Evolutionary conservation across 192 early-diverging fungal genomes (phyloP).

Genomic region (Gamsiella multidivaricata): DNA sequence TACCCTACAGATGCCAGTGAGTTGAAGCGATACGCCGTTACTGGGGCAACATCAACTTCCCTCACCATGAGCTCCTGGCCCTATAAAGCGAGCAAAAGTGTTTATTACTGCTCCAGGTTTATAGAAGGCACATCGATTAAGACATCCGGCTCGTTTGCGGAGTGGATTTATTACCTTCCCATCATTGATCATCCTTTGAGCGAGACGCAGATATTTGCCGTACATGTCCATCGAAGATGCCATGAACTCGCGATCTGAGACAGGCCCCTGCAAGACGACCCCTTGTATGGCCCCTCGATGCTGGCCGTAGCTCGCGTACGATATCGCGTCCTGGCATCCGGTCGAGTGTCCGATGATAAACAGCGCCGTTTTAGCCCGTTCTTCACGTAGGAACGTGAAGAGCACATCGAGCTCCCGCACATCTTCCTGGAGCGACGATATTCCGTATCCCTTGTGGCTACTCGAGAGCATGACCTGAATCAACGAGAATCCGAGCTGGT

Average conservation of each 20-base stretch:
- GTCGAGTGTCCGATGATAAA: slow-evolving; percentile 62
- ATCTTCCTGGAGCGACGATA: slow-evolving; percentile 44
- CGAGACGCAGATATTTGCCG: slow-evolving; percentile 32
- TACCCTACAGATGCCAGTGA: slow-evolving; percentile 51
- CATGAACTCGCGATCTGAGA: slow-evolving; percentile 57
- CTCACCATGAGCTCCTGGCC: slow-evolving; percentile 55
- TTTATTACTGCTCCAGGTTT: background rate
- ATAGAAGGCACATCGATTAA: background rate
- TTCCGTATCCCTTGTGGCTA: slow-evolving; percentile 58
- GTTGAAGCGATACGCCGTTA: slow-evolving; percentile 55
- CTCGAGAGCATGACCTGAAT: slow-evolving; percentile 58
- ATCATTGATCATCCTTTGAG: slow-evolving; percentile 46
- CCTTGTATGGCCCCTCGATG: slow-evolving; percentile 32
- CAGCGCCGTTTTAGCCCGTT: slow-evolving; percentile 35
- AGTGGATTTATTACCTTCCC: slow-evolving; percentile 26
- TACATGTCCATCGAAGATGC: slow-evolving; percentile 27
- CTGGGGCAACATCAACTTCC: slow-evolving; percentile 38
- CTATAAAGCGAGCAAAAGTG: background rate
- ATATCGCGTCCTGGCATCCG: slow-evolving; percentile 54
- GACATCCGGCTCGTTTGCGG: background rate
- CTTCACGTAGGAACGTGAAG: slow-evolving; percentile 32
- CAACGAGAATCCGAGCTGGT: slow-evolving; percentile 33
- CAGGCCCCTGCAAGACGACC: slow-evolving; percentile 56
- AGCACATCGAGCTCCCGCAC: slow-evolving; percentile 51
- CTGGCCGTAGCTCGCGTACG: slow-evolving; percentile 35